These are phyloP conservation scores for Pseudocercospora macadamiae DNA, from an alignment of 2,329 filamentous ascomycete species.

Conservation along the genomic window DNA sequence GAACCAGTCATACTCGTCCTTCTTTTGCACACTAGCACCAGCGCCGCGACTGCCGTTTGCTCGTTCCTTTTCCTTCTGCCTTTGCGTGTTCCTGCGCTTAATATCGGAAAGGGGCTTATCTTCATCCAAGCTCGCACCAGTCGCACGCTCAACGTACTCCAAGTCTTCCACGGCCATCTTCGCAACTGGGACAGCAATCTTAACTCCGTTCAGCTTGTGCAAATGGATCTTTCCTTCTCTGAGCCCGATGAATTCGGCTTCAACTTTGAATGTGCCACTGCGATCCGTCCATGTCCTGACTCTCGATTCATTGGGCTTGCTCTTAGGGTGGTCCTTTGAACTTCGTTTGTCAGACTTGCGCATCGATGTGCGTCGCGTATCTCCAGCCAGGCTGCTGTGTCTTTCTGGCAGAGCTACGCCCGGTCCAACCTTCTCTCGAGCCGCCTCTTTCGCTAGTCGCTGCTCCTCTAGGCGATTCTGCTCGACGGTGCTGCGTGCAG, in stretches of 20 bases:
- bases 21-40: constrained; percentile 68
- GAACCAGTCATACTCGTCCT: constrained; percentile 94
- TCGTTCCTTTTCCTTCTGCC: constrained; percentile 52
- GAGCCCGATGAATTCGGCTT: constrained; percentile 92
- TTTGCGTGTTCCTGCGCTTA: constrained; percentile 54
- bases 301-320: constrained; percentile 81
- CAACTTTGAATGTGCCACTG: constrained; percentile 93
- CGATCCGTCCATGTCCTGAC: constrained; percentile 93
- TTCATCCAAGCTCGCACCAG: constrained; percentile 86
- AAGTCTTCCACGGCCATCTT: constrained; percentile 97
- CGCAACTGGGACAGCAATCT: constrained; percentile 90
- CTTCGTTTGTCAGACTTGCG: constrained; percentile 51
- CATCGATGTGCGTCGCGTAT: constrained; percentile 27
- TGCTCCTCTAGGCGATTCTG: constrained; percentile 80
- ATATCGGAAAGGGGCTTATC: constrained; percentile 92
- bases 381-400: constrained; percentile 72
- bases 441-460: constrained; percentile 77
- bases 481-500: constrained; percentile 70
- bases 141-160: constrained; percentile 87
- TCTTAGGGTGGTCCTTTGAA: constrained; percentile 55
- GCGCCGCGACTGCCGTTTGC: constrained; percentile 41
- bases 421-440: constrained; percentile 72
- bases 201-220: constrained; percentile 96
- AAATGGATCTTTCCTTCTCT: constrained; percentile 97
- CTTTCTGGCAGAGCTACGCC: constrained; percentile 59